Base-by-base conservation (phyloP, 192 early-diverging fungal species). In the Gryganskiella cystojenkinii region DNA sequence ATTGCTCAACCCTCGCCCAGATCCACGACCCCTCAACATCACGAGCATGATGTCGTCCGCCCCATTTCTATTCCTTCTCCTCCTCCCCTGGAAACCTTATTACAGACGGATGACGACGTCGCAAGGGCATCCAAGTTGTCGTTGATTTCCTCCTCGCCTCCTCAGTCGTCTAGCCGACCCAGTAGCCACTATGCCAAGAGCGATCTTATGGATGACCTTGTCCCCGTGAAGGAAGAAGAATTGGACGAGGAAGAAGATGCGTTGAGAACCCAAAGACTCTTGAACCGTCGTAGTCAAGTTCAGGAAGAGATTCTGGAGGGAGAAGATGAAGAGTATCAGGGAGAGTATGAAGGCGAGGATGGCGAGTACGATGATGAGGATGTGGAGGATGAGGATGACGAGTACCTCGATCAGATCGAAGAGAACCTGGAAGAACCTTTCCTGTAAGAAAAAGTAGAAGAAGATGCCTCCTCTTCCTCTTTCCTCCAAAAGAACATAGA, bases 341-440 rank as follows among this genome's bases (percentile, higher is more conserved):
- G 81, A 25, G 68, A 81, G 14, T 75, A 84, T 53, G 72, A 82
- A n/a, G 50, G 64, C 53, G 80, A 80, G 20, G 67, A 68, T 30
- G 83, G 80, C 10, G 78, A 70, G 42, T 68, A 78, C 13, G 67
- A 81, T 25, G 72, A 46, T 28, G 58, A 69, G 24, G 55, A 34
- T n/a, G 62, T 66, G 14, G 69, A 71, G 4, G 69, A 72, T 3
- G 78, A 72, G 22, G 71, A 74, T 19, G 72, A 76, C 47, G 72
- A 76, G 44, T 76, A 50, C 34, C 40, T 76, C 34, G 72, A 76
- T 27, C 56, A 76, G 34, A 76, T 76, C 30, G 71, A 67, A 34
- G 64, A 74, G 42, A 57, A 24, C 10, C 58, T 67, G 30, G 64
- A 67, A 37, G 71, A 74, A 24, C 71, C 71, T 22, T 74, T 74